Evolutionary conservation across 2,329 filamentous ascomycete genomes (phyloP).

Genomic region (Paecilomyces variotii): DNA sequence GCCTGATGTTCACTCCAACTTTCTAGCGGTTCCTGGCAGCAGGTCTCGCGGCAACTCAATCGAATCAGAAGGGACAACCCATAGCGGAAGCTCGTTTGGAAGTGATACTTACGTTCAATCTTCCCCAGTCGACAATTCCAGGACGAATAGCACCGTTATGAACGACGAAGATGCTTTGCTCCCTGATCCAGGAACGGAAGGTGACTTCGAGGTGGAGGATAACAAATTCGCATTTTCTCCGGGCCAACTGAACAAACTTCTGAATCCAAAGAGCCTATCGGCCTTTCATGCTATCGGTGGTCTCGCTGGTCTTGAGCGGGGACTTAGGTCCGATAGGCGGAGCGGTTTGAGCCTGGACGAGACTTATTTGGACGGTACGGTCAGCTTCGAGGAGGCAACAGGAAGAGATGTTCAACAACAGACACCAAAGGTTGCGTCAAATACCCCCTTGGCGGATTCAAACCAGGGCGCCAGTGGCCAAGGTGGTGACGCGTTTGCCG

Average conservation of each 20-base stretch:
- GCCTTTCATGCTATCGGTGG: conserved; percentile 72
- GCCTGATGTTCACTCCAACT: conserved; percentile 45
- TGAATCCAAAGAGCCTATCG: conserved; percentile 69
- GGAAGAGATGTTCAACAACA: conserved; percentile 11
- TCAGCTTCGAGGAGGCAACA: conserved; percentile 60
- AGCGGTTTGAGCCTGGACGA: conserved; percentile 66
- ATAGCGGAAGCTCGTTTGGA: conserved; percentile 45
- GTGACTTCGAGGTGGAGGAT: conserved; percentile 57
- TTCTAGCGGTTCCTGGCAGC: conserved; percentile 56
- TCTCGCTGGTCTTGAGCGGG: conserved; percentile 63
- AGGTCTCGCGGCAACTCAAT: conserved; percentile 58
- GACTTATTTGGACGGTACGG: conserved; percentile 50
- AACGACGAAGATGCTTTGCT: conserved; percentile 56
- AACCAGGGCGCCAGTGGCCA: conserved; percentile 12
- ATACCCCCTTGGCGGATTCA: conserved; percentile 3
- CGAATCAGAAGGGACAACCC: conserved; percentile 52
- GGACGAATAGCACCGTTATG: conserved; percentile 43
- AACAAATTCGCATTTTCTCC: conserved; percentile 67
- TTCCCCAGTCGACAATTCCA: conserved; percentile 35
- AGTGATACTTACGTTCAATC: conserved; percentile 45
- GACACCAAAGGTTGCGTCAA: conserved; percentile 21
- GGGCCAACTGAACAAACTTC: conserved; percentile 65
- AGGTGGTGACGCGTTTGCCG: conserved; percentile 41
- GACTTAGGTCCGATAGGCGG: conserved; percentile 57
- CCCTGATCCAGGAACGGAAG: conserved; percentile 64